These are phyloP conservation scores for Jaapia argillacea DNA, from an alignment of 768 basidiomycete species.

Conservation along the genomic window DNA sequence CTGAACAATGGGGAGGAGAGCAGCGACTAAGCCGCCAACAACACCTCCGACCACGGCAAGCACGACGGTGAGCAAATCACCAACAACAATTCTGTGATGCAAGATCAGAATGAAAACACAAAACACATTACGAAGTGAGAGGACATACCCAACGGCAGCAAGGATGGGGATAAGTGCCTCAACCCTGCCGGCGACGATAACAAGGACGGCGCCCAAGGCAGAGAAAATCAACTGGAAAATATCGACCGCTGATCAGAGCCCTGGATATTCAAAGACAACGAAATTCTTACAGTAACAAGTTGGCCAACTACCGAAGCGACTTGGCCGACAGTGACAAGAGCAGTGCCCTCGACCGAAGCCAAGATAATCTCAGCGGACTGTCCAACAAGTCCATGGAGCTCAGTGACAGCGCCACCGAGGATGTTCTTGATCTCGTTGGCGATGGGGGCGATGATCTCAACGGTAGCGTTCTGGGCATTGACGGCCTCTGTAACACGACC, in stretches of 20 bases:
- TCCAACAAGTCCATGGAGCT: conserved; percentile 18
- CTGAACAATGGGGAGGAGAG: conserved; percentile 14
- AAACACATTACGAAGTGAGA: background rate
- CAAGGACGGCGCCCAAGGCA: conserved; percentile 16
- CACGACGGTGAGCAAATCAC: conserved; percentile 13
- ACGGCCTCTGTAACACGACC: conserved; percentile 16
- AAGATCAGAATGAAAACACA: background rate
- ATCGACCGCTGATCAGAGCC: too few relatives aligned
- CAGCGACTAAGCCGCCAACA: conserved; percentile 14
- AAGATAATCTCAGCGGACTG: conserved; percentile 15
- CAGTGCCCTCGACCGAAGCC: conserved; percentile 12
- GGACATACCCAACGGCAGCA: conserved; percentile 14
- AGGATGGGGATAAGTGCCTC: conserved; percentile 13
- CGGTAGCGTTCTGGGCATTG: conserved; percentile 14
- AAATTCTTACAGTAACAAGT: conserved; percentile 13
- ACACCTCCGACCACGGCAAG: conserved; percentile 12
- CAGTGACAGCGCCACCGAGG: conserved; percentile 12
- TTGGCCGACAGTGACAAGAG: conserved; percentile 14
- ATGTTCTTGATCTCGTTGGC: conserved; percentile 14
- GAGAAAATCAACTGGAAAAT: conserved; percentile 16
- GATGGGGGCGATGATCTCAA: conserved; percentile 11
- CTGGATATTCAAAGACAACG: background rate
- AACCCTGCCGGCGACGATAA: conserved; percentile 7
- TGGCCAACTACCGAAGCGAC: conserved; percentile 16
- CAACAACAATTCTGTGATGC: conserved; percentile 12